These are phyloP conservation scores for Pleurotus salmoneostramineus DNA, from an alignment of 768 basidiomycete genomes.

Conservation along the genomic window DNA sequence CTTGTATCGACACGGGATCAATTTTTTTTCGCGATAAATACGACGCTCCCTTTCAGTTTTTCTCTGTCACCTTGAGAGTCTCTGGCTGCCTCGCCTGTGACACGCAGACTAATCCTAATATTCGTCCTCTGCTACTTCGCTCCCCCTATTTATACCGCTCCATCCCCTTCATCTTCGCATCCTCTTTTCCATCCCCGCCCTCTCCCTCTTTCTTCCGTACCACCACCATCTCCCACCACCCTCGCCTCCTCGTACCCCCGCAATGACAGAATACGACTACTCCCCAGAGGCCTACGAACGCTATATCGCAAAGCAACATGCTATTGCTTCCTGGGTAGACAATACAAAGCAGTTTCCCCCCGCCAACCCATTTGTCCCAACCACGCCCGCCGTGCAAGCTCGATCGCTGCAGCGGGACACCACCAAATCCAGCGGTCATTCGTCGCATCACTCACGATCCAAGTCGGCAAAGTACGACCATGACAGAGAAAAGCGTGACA, in stretches of 20 bases:
- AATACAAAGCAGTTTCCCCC: conserved; percentile 3
- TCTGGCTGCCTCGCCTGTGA: conserved; percentile 2
- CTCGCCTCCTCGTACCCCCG: not conserved
- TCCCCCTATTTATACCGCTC: not conserved
- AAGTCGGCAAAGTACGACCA: conserved; percentile 1
- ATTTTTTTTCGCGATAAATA: not conserved
- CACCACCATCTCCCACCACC: not conserved
- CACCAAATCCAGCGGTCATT: conserved; percentile 3
- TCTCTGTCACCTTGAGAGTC: not conserved
- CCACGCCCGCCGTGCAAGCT: conserved; percentile 5
- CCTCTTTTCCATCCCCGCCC: not conserved
- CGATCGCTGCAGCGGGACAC: not conserved
- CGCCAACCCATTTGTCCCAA: conserved; percentile 4
- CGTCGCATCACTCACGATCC: not conserved
- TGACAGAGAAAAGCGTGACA: not conserved
- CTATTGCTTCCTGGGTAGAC: conserved; percentile 9
- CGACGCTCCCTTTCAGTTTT: not conserved
- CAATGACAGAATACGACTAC: conserved; percentile 16
- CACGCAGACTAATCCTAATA: not conserved
- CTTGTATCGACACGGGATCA: conserved; percentile 4
- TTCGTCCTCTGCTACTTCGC: not conserved
- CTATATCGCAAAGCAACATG: conserved; percentile 8
- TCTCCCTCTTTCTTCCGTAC: not conserved
- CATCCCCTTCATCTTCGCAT: not conserved
- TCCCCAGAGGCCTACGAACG: conserved; percentile 12